Evolutionary conservation across 2,329 filamentous ascomycete species (phyloP), one percentile per base, ranked within the genome.

Genomic region (Fusarium lateritium): DNA sequence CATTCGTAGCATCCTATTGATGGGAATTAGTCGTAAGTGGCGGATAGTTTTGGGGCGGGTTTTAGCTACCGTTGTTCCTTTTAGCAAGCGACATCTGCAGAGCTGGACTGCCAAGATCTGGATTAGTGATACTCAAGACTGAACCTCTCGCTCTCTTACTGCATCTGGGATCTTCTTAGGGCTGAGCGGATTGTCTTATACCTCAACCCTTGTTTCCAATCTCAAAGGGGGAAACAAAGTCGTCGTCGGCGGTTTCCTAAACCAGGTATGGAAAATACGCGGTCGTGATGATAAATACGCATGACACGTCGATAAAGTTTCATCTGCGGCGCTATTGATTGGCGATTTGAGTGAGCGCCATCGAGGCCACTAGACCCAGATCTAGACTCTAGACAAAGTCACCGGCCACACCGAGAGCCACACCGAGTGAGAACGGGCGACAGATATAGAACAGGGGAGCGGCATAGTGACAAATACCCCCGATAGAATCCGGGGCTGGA

Each of bases 1-100:
- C 80, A 82, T 65, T 82, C 77, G 38, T 78, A 77, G 50, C 80
- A 82, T 21, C 80, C 78, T 78, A 34, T 5, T 7, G 21, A 36
- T 1, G 15, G 3, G 19, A 19, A 39, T 57, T 44, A 61, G 50
- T 33, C 13, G 11, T 31, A 26, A 7, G n/a, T 55, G 17, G 21
- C 21, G 21, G 28, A 8, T 10, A 8, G 8, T 11, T 34, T 5
- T 2, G 15, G 7, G 22, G 21, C 36, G 28, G 36, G 15, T n/a
- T 36, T 8, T 44, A 26, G 40, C 40, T 56, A 75, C 73, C 73
- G 46, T 75, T 71, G 26, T 75, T 75, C 42, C 73, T 65, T 54
- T 73, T 74, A 50, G 73, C 73, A 36, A 75, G 62, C n/a, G 73
- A 75, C 73, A 75, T 75, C 21, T 33, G 49, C 19, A 19, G 2